Conservation (phyloP, 129 eudicot genomes). For the Kitagawia praeruptora region DNA sequence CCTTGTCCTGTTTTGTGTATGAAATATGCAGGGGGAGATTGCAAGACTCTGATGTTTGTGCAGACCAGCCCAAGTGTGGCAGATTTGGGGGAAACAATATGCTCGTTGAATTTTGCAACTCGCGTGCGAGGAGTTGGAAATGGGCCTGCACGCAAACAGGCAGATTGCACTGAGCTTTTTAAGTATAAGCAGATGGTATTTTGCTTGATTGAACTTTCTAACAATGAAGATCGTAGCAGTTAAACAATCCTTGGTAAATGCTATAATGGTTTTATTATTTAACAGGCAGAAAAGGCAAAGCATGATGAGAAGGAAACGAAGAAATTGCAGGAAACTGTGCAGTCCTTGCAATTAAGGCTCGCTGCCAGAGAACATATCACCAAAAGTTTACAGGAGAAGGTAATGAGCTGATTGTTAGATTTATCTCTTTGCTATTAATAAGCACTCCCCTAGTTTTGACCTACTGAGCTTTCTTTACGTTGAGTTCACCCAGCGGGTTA, state of each 20-base stretch:
- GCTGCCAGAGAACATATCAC: slow-evolving; percentile 29
- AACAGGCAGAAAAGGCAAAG: slow-evolving; percentile 30
- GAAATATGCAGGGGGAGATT: slow-evolving; percentile 74
- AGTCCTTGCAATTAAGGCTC: slow-evolving; percentile 31
- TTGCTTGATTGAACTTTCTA: background rate
- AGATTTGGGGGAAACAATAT: slow-evolving; percentile 86
- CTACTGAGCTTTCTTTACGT: too few species aligned
- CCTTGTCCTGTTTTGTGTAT: background rate
- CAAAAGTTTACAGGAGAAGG: slow-evolving; percentile 31
- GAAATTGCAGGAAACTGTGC: slow-evolving; percentile 27
- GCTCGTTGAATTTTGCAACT: slow-evolving; percentile 91
- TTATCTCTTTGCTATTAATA: background rate
- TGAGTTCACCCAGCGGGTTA: too few species aligned
- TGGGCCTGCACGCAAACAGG: slow-evolving; percentile 92
- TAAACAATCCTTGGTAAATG: background rate
- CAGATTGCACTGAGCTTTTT: slow-evolving; percentile 60
- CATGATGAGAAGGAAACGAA: slow-evolving; percentile 31
- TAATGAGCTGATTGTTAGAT: background rate
- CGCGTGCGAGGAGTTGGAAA: slow-evolving; percentile 94
- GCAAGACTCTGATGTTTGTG: slow-evolving; percentile 94
- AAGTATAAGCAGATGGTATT: slow-evolving; percentile 92
- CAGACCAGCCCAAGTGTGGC: slow-evolving; percentile 74
- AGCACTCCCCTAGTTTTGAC: too few species aligned
- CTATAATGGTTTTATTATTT: background rate
- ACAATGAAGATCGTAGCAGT: background rate